Percentiles rank a stretch among this genome's conserved stretches.
Evolutionary conservation across 1,139 yeast species (phyloP).

Genomic region (Scheffersomyces titani): DNA sequence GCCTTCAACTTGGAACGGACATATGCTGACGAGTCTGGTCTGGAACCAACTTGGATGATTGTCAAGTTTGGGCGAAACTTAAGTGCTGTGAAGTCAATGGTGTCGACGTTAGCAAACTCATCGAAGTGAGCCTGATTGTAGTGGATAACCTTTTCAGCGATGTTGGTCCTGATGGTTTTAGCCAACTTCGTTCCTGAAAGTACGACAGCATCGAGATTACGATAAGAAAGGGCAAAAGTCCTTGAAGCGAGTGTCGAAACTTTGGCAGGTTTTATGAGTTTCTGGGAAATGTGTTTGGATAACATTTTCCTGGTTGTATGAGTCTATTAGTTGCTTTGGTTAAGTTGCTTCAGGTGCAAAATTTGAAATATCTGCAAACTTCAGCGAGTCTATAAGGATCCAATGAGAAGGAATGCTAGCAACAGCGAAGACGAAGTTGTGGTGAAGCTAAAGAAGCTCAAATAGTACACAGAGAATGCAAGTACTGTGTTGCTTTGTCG

Average conservation of each 20-base stretch:
- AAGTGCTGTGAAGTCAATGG: slow-evolving; percentile 25
- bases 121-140: slow-evolving; percentile 35
- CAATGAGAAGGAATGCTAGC: background rate
- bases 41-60: slow-evolving; percentile 71
- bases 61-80: slow-evolving; percentile 63
- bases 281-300: background rate
- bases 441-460: background rate
- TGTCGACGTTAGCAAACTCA: slow-evolving; percentile 15
- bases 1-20: slow-evolving; percentile 76
- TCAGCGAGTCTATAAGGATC: background rate
- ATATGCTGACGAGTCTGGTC: slow-evolving; percentile 79
- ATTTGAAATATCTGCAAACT: background rate
- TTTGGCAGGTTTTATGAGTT: slow-evolving; percentile 13
- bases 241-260: background rate
- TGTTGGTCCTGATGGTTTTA: slow-evolving; percentile 34
- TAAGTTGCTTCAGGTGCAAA: background rate
- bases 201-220: slow-evolving; percentile 34
- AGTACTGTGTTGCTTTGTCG: background rate
- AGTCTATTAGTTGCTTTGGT: background rate
- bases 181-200: slow-evolving; percentile 50
- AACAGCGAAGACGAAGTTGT: background rate
- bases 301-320: background rate
- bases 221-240: slow-evolving; percentile 5
- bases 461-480: no score
- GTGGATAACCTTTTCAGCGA: slow-evolving; percentile 44